Conservation (phyloP, 108 stramenopile genomes). For the Cyclotella cryptica region DNA sequence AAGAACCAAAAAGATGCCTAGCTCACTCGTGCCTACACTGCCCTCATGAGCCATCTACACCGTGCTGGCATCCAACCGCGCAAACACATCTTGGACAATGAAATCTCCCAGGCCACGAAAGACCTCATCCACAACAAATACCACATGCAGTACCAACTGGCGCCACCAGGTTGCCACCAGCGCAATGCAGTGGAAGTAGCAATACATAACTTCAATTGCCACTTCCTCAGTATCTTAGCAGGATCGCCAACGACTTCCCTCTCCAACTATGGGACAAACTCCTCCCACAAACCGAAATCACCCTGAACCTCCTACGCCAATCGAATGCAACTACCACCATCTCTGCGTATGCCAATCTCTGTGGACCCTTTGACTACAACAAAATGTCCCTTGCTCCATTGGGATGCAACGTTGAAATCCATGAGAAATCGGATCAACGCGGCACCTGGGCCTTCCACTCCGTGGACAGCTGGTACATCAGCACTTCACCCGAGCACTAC, state of each 20-base stretch:
- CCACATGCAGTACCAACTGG: slow-evolving; percentile 1
- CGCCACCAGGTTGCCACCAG: not conserved
- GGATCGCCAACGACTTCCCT: slow-evolving; percentile 9
- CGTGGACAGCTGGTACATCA: too few relatives aligned
- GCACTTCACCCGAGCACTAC: too few relatives aligned
- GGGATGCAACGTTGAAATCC: not conserved
- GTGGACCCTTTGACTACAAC: not conserved
- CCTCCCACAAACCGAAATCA: slow-evolving; percentile 15
- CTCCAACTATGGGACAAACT: slow-evolving; percentile 15
- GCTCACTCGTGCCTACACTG: not conserved
- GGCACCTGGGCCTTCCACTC: too few relatives aligned
- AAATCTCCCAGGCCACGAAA: too few relatives aligned
- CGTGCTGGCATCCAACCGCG: too few relatives aligned
- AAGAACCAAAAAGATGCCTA: too few relatives aligned
- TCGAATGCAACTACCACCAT: slow-evolving; percentile 46
- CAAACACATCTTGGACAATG: too few relatives aligned
- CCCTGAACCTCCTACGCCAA: slow-evolving; percentile 45
- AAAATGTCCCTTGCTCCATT: not conserved
- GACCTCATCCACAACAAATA: not conserved
- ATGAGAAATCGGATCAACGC: not conserved
- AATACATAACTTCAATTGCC: slow-evolving; percentile 51
- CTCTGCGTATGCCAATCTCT: slow-evolving; percentile 36
- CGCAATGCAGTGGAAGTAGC: slow-evolving; percentile 21
- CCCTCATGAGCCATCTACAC: not conserved
- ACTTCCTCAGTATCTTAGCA: slow-evolving; percentile 48